Evolutionary conservation across 179 eudicot genomes (phyloP).

Genomic region (Nepenthes alata): DNA sequence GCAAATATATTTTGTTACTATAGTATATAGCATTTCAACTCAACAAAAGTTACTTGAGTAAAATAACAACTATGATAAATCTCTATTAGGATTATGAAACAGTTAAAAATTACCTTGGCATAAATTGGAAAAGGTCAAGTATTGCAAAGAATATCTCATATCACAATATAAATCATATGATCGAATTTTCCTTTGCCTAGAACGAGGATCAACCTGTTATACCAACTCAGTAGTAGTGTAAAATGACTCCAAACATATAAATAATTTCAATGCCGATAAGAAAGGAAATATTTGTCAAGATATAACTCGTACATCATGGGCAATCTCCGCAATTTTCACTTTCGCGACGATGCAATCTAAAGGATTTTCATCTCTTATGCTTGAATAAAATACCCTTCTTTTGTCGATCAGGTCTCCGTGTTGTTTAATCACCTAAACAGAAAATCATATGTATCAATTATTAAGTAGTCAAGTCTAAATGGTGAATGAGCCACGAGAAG

Average conservation of each 20-base stretch:
- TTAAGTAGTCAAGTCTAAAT: no score
- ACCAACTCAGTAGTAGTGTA: background rate
- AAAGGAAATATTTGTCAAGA: background rate
- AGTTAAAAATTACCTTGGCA: constrained; percentile 6
- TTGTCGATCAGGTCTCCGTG: constrained; percentile 13
- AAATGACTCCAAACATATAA: background rate
- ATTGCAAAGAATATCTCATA: constrained; percentile 17
- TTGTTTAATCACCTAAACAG: constrained; percentile 22
- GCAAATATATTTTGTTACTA: background rate
- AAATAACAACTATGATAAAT: background rate
- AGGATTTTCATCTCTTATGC: constrained; percentile 49
- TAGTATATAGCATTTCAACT: background rate
- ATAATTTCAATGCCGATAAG: background rate
- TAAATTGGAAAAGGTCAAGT: constrained; percentile 14
- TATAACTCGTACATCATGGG: constrained; percentile 20
- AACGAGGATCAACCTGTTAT: background rate
- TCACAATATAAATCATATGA: constrained; percentile 16
- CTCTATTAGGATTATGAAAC: background rate
- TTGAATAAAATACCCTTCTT: constrained; percentile 47
- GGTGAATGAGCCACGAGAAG: background rate
- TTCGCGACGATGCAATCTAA: constrained; percentile 40
- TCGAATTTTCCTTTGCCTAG: background rate
- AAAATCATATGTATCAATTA: no score
- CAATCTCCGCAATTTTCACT: constrained; percentile 25
- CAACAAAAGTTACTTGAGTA: background rate